Evolutionary conservation across 495 filamentous ascomycete genomes (phyloP).

Genomic region (Neurospora pannonica): DNA sequence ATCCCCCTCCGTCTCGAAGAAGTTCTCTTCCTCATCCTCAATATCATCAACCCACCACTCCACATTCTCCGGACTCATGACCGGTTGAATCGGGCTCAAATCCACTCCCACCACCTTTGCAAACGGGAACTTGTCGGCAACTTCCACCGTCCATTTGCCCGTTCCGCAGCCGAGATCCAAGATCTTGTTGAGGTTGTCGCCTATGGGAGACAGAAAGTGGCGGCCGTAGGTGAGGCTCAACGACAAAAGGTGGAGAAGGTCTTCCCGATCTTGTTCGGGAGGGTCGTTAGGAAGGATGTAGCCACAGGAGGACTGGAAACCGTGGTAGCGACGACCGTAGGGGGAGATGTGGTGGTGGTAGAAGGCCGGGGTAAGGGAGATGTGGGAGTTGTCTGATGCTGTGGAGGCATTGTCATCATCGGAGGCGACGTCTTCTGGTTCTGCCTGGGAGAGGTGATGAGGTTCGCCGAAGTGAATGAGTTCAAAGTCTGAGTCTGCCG

Average conservation of each 20-base stretch:
- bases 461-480: neutral
- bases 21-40: slow-evolving; percentile 27
- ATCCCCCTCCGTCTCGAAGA: neutral
- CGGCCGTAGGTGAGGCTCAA: slow-evolving; percentile 36
- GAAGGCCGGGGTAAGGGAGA: neutral
- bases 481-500: neutral
- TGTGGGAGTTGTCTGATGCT: neutral
- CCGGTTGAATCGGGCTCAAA: slow-evolving; percentile 29
- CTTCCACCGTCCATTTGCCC: slow-evolving; percentile 52
- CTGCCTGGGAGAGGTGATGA: neutral
- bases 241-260: slow-evolving; percentile 48
- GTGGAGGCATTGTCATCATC: neutral
- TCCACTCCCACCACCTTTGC: slow-evolving; percentile 25
- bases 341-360: slow-evolving; percentile 35
- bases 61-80: slow-evolving; percentile 27
- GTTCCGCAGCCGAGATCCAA: slow-evolving; percentile 57
- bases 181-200: slow-evolving; percentile 36
- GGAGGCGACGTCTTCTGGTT: neutral
- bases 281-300: slow-evolving; percentile 21
- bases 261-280: slow-evolving; percentile 22
- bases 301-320: neutral
- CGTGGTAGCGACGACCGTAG: slow-evolving; percentile 43
- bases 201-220: slow-evolving; percentile 44
- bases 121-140: slow-evolving; percentile 28
- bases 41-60: slow-evolving; percentile 35